Evolutionary conservation across 768 basidiomycete species (phyloP), one percentile per base, ranked within the genome.

Genomic region (Lanmaoa pseudosensibilis): DNA sequence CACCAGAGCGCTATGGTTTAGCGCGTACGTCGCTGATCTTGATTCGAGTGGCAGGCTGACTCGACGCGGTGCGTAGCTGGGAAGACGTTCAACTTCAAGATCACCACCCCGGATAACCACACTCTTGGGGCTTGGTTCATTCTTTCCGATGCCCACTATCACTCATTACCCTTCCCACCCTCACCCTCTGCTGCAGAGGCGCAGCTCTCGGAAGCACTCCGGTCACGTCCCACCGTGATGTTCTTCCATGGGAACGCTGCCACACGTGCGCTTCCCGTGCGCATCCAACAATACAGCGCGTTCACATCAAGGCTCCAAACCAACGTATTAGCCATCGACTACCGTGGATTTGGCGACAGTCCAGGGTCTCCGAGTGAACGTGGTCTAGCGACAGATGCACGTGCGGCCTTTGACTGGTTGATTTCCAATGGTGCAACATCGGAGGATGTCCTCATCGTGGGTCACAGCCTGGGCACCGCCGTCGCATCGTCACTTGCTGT

Each of bases 221-320:
- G 74, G 13, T 60, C 74, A 1, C 72, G 79, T 27, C 92, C 92
- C 0, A 94, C 89, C 0, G 75, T 96, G n/a, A 77, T 98, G n/a
- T 96, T 90, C 74, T 78, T 95, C 41, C 96, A 98, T 60, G 96
- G 96, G 11, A 96, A 96, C 59, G 88, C 86, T 0, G 94, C 79
- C 0, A 93, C 90, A 0, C 83, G 95, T 16, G 90, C 90, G 0
- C 77, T 82, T 7, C 59, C 74, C 1, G 80, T 78, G 40, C 88
- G 95, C 12, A 77, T 94, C n/a, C 79, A 78, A 18, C 79, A 85
- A 38, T 92, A 92, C 66, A 73, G 78, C 18, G 78, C 81, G 0
- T 86, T 87, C 65, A 79, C 89, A 0, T 80, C 85, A 3, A 81
- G 87, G 1, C 74, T 92, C 8, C 75, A 77, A 18, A 82, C 82